Conservation (phyloP, 495 filamentous ascomycete species). For the Pyronema omphalodes region DNA sequence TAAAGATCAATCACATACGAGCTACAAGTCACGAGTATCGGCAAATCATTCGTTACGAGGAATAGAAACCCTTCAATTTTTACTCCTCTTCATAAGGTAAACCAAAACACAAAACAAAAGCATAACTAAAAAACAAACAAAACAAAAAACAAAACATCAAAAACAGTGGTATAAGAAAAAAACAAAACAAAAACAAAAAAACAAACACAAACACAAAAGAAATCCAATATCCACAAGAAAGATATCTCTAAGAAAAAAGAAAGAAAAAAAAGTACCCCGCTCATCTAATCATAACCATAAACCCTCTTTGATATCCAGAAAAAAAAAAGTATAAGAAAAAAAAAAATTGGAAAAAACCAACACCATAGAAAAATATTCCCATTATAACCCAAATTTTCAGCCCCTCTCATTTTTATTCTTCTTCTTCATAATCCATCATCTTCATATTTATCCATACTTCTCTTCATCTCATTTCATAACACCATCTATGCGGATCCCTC, state of each 20-base stretch:
- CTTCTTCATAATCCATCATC: neutral
- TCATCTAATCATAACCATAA: conserved; percentile 3
- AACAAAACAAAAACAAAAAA: conserved; percentile 3
- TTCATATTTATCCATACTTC: neutral
- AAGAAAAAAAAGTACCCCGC: neutral
- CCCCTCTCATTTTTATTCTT: too few relatives aligned
- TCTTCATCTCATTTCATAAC: neutral
- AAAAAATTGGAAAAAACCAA: neutral
- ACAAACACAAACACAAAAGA: conserved; percentile 1
- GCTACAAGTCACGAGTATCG: neutral
- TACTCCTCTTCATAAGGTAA: neutral
- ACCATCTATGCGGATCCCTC: neutral
- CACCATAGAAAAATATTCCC: neutral
- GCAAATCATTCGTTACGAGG: too few relatives aligned
- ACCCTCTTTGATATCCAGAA: conserved; percentile 2
- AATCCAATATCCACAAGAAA: conserved; percentile 1
- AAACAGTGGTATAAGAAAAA: neutral
- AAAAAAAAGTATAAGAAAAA: conserved; percentile 3
- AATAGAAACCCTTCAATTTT: neutral
- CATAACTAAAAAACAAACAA: neutral
- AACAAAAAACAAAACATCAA: neutral
- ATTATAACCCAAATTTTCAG: too few relatives aligned
- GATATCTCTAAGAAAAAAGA: too few relatives aligned
- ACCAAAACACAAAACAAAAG: neutral
- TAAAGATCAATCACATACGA: too few relatives aligned